phyloP scores from a whole-genome alignment of 768 basidiomycete species.

The Sarcodon aspratus region DNA sequence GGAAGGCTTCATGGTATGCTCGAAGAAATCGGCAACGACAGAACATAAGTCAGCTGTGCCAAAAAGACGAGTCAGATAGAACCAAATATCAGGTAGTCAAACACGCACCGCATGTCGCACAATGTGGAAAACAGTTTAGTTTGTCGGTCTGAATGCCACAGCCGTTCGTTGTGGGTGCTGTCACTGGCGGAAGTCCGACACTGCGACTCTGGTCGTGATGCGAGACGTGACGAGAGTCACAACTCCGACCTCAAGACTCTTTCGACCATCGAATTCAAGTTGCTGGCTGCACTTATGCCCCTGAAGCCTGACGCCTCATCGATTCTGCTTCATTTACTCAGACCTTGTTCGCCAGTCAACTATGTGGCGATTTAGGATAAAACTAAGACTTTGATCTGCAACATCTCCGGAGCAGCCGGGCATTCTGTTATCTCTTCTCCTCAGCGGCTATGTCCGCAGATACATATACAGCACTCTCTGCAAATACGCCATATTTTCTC shows the following conservation, averaged over 20 bases:
- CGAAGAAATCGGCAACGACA: conserved; percentile 48
- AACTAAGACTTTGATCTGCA: background rate
- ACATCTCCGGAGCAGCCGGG: too few species aligned
- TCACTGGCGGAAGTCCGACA: too few species aligned
- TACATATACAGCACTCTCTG: too few species aligned
- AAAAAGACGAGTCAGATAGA: conserved; percentile 2
- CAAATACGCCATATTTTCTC: too few species aligned
- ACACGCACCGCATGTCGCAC: conserved; percentile 50
- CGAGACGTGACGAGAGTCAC: background rate
- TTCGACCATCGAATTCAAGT: background rate
- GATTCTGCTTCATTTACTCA: background rate
- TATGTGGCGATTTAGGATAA: background rate
- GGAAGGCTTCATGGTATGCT: conserved; percentile 20
- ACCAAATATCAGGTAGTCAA: background rate
- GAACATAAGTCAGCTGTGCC: conserved; percentile 61
- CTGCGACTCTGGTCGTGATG: background rate
- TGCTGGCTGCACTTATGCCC: background rate
- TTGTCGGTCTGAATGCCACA: background rate
- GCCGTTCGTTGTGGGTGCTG: background rate
- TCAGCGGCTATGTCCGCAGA: too few species aligned
- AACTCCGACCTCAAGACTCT: background rate
- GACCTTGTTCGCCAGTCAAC: background rate
- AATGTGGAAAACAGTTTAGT: conserved; percentile 7
- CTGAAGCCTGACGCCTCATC: background rate
- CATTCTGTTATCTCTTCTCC: too few species aligned